phyloP scores from a whole-genome alignment of 345 rosid species.

The Leavenworthia alabamica region DNA sequence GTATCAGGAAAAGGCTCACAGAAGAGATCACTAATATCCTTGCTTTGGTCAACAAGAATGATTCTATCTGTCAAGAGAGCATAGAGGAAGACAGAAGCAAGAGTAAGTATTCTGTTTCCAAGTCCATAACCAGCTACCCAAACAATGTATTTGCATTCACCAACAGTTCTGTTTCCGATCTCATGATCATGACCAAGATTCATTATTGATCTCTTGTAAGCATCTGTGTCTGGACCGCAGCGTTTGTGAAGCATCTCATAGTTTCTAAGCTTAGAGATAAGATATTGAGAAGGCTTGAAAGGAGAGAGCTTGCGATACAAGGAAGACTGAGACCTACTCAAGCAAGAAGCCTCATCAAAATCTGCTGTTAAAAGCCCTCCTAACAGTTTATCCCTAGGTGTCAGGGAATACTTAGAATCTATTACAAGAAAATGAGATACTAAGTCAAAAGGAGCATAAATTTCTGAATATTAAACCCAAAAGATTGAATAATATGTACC shows the following conservation, averaged over 20 bases:
- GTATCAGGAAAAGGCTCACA: constrained; percentile 37
- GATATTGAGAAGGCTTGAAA: constrained; percentile 22
- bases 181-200: constrained; percentile 7
- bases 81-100: constrained; percentile 39
- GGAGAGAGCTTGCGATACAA: constrained; percentile 28
- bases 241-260: constrained; percentile 35
- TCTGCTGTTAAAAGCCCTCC: constrained; percentile 31
- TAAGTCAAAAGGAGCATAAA: not conserved
- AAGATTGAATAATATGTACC: constrained; percentile 2
- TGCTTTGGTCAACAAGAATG: constrained; percentile 29
- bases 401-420: constrained; percentile 1
- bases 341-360: constrained; percentile 28
- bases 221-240: constrained; percentile 30
- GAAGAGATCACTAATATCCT: constrained; percentile 31
- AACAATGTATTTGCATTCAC: constrained; percentile 34
- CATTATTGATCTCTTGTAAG: constrained; percentile 21
- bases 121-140: constrained; percentile 29
- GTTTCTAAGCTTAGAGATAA: constrained; percentile 31
- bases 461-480: not conserved
- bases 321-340: constrained; percentile 25
- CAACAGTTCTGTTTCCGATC: not conserved
- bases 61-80: constrained; percentile 35
- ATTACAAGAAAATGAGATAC: not conserved
- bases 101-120: constrained; percentile 39
- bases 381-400: constrained; percentile 16